Base-by-base conservation (phyloP, 2,329 filamentous ascomycete species). In the Colletotrichum scovillei region DNA sequence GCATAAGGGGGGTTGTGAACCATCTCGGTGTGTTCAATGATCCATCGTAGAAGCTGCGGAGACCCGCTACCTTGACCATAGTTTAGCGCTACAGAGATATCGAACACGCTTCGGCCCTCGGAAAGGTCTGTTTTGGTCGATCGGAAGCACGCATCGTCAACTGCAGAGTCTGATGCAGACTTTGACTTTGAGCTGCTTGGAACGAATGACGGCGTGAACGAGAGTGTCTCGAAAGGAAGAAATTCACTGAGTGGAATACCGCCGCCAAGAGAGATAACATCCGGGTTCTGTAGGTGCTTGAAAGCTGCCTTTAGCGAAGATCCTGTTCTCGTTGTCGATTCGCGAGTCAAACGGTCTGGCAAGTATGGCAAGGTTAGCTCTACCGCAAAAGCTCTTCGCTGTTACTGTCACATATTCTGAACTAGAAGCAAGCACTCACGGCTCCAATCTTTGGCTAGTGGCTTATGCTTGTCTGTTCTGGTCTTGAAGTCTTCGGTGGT, bases 11-110 rank as follows among this genome's bases (percentile, higher is more conserved):
- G 93, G 75, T 91, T 87, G 81, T 94, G 92, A 12, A 94, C 89
- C 75, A 95, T 87, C 80, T 95, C 92, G 0, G 92, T 93, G 80
- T 95, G 93, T 82, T 95, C 93, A 0, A 92, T 93, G 58, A 95
- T 82, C 81, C 90, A 95, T 56, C 93, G 88, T 55, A 95, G 82
- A 71, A 94, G 81, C 79, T 94, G 93, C 3, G 92, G 90, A 32
- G 92, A 88, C n/a, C 93, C 93, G 58, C 88, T 88, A 3, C 92
- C 90, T 80, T 93, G 91, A n/a, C 92, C 92, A 79, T 95, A 95
- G 80, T 95, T 94, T 78, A 94, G 88, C 1, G 91, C 89, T 60
- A 93, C 90, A 19, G 71, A 72, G 11, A 79, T 46, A n/a, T 65
- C 62, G 46, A 32, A 65, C 9, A 32, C 28, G 9, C 42, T 30